Base-by-base conservation (phyloP, 495 filamentous ascomycete genomes). In the Trichodelitschia bisporula region DNA sequence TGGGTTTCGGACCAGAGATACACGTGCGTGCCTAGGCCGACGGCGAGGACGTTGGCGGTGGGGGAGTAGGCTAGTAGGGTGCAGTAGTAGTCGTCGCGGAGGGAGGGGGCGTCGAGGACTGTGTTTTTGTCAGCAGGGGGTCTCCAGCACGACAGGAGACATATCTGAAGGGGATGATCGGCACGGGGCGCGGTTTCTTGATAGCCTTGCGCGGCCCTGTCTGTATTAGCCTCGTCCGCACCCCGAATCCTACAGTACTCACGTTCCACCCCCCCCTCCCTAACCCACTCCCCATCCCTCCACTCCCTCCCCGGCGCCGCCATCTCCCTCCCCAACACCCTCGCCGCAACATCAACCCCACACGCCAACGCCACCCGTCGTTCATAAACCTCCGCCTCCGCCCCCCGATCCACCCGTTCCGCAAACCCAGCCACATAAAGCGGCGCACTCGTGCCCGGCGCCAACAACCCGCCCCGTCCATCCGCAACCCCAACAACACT, bases 61-160 rank as follows among this genome's bases (percentile, higher is more conserved):
- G 57, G 49, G 1, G 70, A 89, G 47, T 93, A 95, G 4, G 86
- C 79, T 29, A 97, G 60, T 4, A 80, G 61, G 0, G 83, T 82
- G 50, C 82, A 93, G 45, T 97, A 97, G 41, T 80, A 97, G 48
- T 97, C 89, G 46, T 97, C 86, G 17, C 78, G 63, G 28, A 95
- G 59, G 15, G 64, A 62, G 1, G 84, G 83, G 3, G 86, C 86
- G 54, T 92, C 79, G 10, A 97, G 55, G 2, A 92, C 80, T 49
- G 43, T 57, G 24, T 26, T 36, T n/a, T n/a, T n/a, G n/a, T n/a
- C n/a, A n/a, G n/a, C n/a, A n/a, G n/a, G n/a, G n/a, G 1, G 18
- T 18, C 4, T 24, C 21, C 6, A 24, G n/a, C 21, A 24, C 6
- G 21, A 6, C n/a, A 24, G 21, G 6, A 24, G 17, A 59, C 67